Evolutionary conservation across 345 rosid species (phyloP).

Genomic region (Lenwebbia sp.): DNA sequence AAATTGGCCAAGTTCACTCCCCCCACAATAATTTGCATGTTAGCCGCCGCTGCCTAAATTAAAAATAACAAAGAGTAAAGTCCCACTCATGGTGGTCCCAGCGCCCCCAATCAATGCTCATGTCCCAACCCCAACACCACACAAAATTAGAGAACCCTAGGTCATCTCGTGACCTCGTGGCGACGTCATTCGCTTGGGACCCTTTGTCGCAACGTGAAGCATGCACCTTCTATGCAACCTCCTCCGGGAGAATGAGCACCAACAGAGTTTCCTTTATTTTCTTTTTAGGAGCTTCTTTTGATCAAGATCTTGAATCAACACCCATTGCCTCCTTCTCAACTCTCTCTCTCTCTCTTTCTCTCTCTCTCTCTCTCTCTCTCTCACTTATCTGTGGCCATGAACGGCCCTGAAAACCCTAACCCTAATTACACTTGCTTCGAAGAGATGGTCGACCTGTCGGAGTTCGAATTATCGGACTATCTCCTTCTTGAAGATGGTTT

Average conservation of each 20-base stretch:
- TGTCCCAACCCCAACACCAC: neutral
- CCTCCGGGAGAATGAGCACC: neutral
- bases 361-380: neutral
- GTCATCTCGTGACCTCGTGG: neutral
- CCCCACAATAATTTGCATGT: neutral
- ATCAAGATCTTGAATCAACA: neutral
- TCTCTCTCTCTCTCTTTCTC: neutral
- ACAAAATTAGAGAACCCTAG: neutral
- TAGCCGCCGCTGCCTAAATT: neutral
- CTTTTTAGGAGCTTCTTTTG: neutral
- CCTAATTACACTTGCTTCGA: slow-evolving; percentile 8
- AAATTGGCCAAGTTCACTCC: neutral
- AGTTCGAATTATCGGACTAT: slow-evolving; percentile 29
- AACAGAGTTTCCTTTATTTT: neutral
- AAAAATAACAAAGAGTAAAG: neutral
- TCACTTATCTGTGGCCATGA: slow-evolving; percentile 9
- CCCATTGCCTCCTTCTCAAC: neutral
- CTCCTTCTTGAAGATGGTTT: slow-evolving; percentile 16
- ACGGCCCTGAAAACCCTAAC: slow-evolving; percentile 30
- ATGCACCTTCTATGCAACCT: neutral
- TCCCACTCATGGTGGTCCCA: neutral
- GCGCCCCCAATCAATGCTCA: neutral
- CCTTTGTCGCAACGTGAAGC: neutral
- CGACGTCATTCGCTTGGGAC: neutral
- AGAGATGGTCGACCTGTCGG: neutral